phyloP scores from a whole-genome alignment of 176 grass and related monocot genomes.

The Oryza coarctata region DNA sequence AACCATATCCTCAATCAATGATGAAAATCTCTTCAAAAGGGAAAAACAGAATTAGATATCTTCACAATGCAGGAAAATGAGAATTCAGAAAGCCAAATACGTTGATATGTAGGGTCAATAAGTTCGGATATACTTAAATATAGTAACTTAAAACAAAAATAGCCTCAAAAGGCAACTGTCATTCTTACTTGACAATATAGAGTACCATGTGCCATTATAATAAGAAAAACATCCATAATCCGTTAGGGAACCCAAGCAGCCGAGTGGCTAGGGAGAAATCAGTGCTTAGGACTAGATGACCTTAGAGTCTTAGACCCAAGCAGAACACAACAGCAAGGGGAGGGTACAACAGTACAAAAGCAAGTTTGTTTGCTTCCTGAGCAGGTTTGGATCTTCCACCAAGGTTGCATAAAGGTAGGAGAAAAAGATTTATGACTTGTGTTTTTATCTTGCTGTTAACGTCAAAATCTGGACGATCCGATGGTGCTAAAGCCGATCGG shows the following conservation, averaged over 20 bases:
- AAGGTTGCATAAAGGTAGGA: background rate
- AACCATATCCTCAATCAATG: slow-evolving; percentile 57
- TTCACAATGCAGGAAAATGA: background rate
- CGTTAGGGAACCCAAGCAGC: background rate
- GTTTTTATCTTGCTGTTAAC: background rate
- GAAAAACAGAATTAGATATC: slow-evolving; percentile 34
- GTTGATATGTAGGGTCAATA: background rate
- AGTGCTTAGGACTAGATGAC: background rate
- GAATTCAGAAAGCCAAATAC: slow-evolving; percentile 16
- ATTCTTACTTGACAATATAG: background rate
- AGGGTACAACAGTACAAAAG: background rate
- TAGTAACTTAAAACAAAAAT: background rate
- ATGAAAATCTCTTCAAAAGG: slow-evolving; percentile 62
- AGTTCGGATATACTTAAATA: slow-evolving; percentile 13
- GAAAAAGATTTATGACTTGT: background rate
- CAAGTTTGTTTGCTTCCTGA: background rate
- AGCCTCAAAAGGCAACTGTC: background rate
- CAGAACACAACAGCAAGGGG: background rate
- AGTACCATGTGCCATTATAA: background rate
- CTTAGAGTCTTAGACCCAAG: background rate
- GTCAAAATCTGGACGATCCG: too few relatives aligned
- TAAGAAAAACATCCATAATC: background rate
- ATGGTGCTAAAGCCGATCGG: too few relatives aligned
- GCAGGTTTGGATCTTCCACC: background rate
- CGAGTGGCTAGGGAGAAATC: background rate